These are phyloP conservation scores for Pyricularia grisea DNA, from an alignment of 2,329 filamentous ascomycete species.

Conservation along the genomic window DNA sequence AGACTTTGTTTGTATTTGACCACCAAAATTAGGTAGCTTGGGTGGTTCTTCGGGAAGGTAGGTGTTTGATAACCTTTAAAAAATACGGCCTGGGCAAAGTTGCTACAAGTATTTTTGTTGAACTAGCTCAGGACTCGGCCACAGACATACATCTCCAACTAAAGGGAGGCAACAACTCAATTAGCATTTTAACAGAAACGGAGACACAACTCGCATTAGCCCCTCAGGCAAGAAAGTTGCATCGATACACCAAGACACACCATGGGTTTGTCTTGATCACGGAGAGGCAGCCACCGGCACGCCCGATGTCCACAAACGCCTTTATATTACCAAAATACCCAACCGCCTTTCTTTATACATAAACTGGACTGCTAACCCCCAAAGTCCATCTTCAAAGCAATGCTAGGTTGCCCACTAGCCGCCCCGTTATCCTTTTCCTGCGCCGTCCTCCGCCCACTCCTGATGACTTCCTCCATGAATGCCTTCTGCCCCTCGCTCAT, in stretches of 20 bases:
- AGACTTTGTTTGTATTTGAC: background rate
- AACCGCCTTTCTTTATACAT: background rate
- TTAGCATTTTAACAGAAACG: too few species aligned
- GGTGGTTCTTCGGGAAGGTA: background rate
- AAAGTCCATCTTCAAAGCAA: constrained; percentile 95
- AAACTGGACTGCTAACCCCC: constrained; percentile 24
- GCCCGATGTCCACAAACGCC: background rate
- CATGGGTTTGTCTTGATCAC: too few species aligned
- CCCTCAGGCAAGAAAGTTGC: too few species aligned
- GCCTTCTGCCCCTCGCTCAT: constrained; percentile 62
- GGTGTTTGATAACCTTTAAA: background rate
- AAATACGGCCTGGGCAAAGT: background rate
- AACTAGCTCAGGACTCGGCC: background rate
- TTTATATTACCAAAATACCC: background rate
- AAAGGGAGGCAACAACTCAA: too few species aligned
- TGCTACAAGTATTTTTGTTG: background rate
- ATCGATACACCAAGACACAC: too few species aligned
- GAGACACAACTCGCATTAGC: too few species aligned
- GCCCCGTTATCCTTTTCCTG: constrained; percentile 26
- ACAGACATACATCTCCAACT: too few species aligned
- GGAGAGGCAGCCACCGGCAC: background rate
- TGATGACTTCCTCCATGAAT: constrained; percentile 75
- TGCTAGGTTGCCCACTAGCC: constrained; percentile 59
- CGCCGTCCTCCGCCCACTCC: constrained; percentile 45
- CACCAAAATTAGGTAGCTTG: background rate